Evolutionary conservation across 805 yeast genomes (phyloP).

Genomic region (Lipomyces orientalis): DNA sequence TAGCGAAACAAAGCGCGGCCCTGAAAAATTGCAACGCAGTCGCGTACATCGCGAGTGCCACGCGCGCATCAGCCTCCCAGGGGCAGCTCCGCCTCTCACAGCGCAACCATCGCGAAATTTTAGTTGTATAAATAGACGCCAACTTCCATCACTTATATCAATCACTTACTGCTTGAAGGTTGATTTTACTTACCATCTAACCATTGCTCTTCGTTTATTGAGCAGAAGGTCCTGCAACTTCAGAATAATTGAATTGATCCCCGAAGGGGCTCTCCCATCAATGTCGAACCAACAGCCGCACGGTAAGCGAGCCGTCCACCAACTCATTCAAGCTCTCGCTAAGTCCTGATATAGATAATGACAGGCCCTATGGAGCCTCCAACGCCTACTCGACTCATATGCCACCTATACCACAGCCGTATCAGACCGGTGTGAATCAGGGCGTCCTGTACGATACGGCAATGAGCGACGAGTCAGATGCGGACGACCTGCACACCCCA

Average conservation of each 20-base stretch:
- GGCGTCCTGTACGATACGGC: background rate
- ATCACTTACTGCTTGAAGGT: too few species aligned
- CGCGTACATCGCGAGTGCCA: background rate
- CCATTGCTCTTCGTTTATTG: background rate
- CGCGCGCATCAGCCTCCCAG: constrained; percentile 5
- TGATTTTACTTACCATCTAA: too few species aligned
- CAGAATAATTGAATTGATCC: background rate
- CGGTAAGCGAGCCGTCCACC: background rate
- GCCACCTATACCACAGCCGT: constrained; percentile 12
- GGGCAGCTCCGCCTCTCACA: background rate
- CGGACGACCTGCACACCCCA: background rate
- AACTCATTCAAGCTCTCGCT: background rate
- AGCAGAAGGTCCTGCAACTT: background rate
- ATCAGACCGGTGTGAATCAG: background rate
- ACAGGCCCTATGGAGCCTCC: background rate
- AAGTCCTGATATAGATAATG: background rate
- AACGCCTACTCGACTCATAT: constrained; percentile 7
- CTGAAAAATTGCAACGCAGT: background rate
- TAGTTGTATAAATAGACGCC: too few species aligned
- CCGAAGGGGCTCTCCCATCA: background rate
- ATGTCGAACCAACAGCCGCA: constrained; percentile 10
- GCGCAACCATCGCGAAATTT: too few species aligned
- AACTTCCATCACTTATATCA: too few species aligned
- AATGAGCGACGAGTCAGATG: constrained; percentile 1
- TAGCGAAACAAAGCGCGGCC: background rate